Evolutionary conservation across 2,329 filamentous ascomycete species (phyloP).

Genomic region (Scedosporium aurantiacum): DNA sequence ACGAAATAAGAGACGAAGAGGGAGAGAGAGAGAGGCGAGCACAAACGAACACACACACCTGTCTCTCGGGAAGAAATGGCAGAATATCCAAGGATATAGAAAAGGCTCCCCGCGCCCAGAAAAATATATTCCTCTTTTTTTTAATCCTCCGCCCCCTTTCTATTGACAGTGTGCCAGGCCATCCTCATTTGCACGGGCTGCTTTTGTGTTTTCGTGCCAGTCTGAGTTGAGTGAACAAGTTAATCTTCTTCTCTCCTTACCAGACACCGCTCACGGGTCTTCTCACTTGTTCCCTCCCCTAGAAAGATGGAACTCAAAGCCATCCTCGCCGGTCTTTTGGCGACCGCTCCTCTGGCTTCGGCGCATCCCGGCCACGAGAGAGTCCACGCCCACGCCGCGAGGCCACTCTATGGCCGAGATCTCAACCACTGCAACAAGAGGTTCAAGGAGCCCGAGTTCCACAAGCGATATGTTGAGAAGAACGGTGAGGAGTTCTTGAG

Average conservation of each 20-base stretch:
- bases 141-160: not conserved
- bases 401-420: not conserved
- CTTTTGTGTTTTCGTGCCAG: not conserved
- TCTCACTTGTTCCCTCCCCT: not conserved
- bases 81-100: not conserved
- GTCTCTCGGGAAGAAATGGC: not conserved
- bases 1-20: not conserved
- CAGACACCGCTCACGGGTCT: not conserved
- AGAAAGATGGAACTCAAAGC: slow-evolving; percentile 5
- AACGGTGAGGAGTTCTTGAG: slow-evolving; percentile 2
- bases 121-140: not conserved
- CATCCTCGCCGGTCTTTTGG: slow-evolving; percentile 3
- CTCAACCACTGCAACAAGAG: slow-evolving; percentile 4
- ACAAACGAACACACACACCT: not conserved
- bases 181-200: not conserved
- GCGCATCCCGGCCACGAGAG: slow-evolving; percentile 6
- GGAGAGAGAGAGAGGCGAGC: not conserved
- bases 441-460: slow-evolving; percentile 5
- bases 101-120: not conserved
- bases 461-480: slow-evolving; percentile 5
- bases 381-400: slow-evolving; percentile 1
- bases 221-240: not conserved
- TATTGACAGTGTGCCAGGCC: not conserved
- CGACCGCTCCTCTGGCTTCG: not conserved
- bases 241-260: not conserved